Evolutionary conservation across 139 green algal species (phyloP), one percentile per base, ranked within the genome.

Genomic region (Penium margaritaceum): DNA sequence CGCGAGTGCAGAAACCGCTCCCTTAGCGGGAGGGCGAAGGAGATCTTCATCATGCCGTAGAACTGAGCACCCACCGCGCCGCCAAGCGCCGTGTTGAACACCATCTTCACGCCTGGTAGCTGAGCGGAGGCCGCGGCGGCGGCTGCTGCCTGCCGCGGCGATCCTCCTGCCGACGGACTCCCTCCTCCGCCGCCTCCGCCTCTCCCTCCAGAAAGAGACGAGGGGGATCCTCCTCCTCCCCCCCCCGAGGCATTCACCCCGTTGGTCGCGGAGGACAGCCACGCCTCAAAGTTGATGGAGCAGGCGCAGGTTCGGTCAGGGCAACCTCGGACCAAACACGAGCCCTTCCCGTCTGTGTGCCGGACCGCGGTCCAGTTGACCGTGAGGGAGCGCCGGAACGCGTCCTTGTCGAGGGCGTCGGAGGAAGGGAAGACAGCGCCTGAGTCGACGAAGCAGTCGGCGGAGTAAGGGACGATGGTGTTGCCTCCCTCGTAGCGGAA

Each of bases 341-440:
- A 60, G 1, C 51, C 51, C 19, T 24, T 60, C n/a, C 51, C 51
- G 1, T 60, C 51, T 24, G 51, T 60, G 24, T 24, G 29, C 51
- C 51, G 15, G 0, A 60, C 29, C 2, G 30, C 51, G 5, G 51
- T 60, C 51, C 51, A 60, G 15, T 60, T 60, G 4, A 60, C 51
- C 0, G 51, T 24, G 12, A 60, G 1, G 30, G 51, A 60, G 1
- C 51, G 51, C 51, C 51, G 51, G 30, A 60, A 60, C 14, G 51
- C 29, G 51, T 60, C 51, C 51, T 60, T 60, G 30, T 60, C 51
- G n/a, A 60, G 51, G 14, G 51, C 51, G 12, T 60, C 51, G 17
- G 30, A 33, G 30, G 51, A 60, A 24, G 51, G 51, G n/a, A 60
- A 60, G 1, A 60, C 30, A 24, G 51, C 51, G 51, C 14, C 12